Evolutionary conservation across 805 yeast genomes (phyloP).

Genomic region (Kazachstania africana): DNA sequence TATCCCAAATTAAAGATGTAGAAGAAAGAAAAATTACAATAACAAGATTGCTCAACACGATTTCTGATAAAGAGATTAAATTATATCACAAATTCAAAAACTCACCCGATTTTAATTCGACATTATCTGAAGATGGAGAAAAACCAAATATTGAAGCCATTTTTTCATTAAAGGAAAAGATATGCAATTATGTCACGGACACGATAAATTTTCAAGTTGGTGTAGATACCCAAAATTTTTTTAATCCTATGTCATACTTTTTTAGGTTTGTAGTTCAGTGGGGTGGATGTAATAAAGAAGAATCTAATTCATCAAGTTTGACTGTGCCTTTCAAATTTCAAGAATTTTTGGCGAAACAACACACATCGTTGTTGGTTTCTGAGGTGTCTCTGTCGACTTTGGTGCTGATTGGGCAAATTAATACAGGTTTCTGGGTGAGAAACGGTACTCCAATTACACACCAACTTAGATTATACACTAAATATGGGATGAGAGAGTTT

Average conservation of each 20-base stretch:
- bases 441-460: slow-evolving; percentile 75
- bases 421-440: slow-evolving; percentile 88
- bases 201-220: slow-evolving; percentile 23
- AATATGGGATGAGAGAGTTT: slow-evolving; percentile 67
- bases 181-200: slow-evolving; percentile 15
- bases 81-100: slow-evolving; percentile 9
- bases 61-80: slow-evolving; percentile 13
- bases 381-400: slow-evolving; percentile 72
- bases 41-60: slow-evolving; percentile 8
- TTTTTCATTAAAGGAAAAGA: slow-evolving; percentile 12
- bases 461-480: slow-evolving; percentile 70
- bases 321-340: slow-evolving; percentile 10
- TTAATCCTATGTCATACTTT: slow-evolving; percentile 24
- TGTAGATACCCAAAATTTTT: slow-evolving; percentile 20
- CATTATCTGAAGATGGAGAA: neutral
- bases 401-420: slow-evolving; percentile 71
- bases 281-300: slow-evolving; percentile 25
- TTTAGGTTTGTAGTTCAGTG: slow-evolving; percentile 23
- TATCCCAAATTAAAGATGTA: slow-evolving; percentile 15
- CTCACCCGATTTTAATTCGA: neutral
- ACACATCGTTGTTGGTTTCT: slow-evolving; percentile 14
- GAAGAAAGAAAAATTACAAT: slow-evolving; percentile 10
- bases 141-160: too few relatives aligned
- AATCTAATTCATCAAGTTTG: slow-evolving; percentile 10
- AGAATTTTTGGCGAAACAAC: slow-evolving; percentile 11